Evolutionary conservation across 148 eudicot genomes (phyloP).

Genomic region (Chenopodium album): DNA sequence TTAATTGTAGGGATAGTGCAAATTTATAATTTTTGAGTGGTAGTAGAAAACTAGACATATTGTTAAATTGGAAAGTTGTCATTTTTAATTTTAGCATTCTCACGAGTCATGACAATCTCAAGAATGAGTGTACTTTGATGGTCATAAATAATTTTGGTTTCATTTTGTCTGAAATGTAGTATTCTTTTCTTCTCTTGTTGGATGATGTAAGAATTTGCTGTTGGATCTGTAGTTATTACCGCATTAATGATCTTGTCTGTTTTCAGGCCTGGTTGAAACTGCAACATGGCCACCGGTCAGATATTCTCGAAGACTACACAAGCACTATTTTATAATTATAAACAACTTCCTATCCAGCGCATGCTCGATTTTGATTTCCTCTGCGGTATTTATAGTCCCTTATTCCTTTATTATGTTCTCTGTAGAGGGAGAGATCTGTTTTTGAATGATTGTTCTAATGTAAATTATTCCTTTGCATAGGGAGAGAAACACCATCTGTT

Average conservation of each 20-base stretch:
- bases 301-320: constrained; percentile 92
- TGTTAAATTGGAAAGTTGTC: not conserved
- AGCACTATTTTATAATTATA: constrained; percentile 90
- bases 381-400: constrained; percentile 54
- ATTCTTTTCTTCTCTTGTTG: no score
- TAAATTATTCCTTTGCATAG: constrained; percentile 37
- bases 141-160: not conserved
- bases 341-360: constrained; percentile 93
- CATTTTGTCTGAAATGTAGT: not conserved
- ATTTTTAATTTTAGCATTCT: not conserved
- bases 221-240: not conserved
- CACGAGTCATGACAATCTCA: not conserved
- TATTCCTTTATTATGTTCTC: not conserved
- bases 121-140: not conserved
- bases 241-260: constrained; percentile 1
- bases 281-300: constrained; percentile 90
- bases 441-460: not conserved
- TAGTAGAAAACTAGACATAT: not conserved
- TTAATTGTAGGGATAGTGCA: not conserved
- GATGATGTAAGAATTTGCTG: not conserved
- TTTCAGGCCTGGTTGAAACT: constrained; percentile 36
- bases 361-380: constrained; percentile 99
- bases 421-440: not conserved
- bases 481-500: constrained; percentile 98
- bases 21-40: not conserved